phyloP scores from a whole-genome alignment of 345 rosid species.

The Bruguiera sexangula region DNA sequence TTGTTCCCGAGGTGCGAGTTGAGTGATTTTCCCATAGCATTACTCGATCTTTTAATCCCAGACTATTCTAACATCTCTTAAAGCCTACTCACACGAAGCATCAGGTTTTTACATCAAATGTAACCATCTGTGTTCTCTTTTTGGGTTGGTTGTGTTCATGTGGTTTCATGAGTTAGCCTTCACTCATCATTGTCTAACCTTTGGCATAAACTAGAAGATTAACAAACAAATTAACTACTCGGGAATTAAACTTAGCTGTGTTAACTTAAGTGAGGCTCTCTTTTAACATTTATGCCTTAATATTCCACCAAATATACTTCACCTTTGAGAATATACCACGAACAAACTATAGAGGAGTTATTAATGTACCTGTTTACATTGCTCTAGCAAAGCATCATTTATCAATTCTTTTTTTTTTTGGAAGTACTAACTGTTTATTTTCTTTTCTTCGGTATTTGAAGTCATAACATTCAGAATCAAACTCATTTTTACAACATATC shows the following conservation, averaged over 20 bases:
- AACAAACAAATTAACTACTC: too few species aligned
- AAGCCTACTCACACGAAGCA: neutral
- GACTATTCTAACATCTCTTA: conserved; percentile 2
- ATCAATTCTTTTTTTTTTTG: too few species aligned
- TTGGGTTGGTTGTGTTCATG: too few species aligned
- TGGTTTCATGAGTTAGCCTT: too few species aligned
- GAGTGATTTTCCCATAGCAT: neutral
- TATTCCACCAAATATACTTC: neutral
- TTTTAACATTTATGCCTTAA: neutral
- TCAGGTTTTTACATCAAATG: neutral
- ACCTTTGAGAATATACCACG: neutral
- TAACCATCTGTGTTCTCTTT: neutral
- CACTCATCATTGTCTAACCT: too few species aligned
- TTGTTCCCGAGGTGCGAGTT: neutral
- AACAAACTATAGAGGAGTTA: neutral
- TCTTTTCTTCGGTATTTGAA: neutral
- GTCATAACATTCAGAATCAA: too few species aligned
- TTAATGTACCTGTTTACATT: neutral
- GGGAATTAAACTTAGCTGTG: neutral
- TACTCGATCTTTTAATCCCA: neutral
- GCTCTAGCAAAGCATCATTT: too few species aligned
- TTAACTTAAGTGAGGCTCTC: neutral
- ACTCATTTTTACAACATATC: too few species aligned
- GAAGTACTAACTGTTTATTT: neutral
- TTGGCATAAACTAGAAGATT: neutral